Conservation (phyloP, 257 asterid species). For the Orobanche coerulescens region DNA sequence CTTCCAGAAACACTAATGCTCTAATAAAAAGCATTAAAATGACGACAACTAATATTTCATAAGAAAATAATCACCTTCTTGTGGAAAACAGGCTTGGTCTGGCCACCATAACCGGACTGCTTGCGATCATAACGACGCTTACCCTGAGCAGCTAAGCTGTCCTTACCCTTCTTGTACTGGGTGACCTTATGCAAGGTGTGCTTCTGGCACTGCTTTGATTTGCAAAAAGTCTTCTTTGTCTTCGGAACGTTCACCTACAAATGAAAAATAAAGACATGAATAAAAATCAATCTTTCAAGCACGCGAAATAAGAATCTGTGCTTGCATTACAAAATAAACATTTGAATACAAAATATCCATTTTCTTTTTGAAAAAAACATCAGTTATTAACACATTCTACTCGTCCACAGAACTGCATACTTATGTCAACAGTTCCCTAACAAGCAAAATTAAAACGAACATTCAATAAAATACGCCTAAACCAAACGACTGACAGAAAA, state of each 20-base stretch:
- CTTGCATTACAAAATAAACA: neutral
- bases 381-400: neutral
- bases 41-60: neutral
- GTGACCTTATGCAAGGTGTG: constrained; percentile 83
- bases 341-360: neutral
- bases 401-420: no score
- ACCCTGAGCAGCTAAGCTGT: constrained; percentile 66
- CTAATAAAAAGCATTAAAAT: neutral
- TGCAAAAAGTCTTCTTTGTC: constrained; percentile 75
- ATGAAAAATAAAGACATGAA: neutral
- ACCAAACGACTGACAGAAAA: no score
- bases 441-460: no score
- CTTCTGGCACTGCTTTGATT: constrained; percentile 71
- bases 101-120: constrained; percentile 87
- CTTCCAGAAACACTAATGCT: neutral
- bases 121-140: constrained; percentile 81
- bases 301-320: neutral
- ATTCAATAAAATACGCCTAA: no score
- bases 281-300: neutral
- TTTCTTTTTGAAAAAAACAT: no score
- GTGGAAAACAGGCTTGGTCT: constrained; percentile 84
- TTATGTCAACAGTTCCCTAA: neutral
- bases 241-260: constrained; percentile 72
- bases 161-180: constrained; percentile 72
- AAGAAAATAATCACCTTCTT: constrained; percentile 45